phyloP scores from a whole-genome alignment of 495 filamentous ascomycete species.

The Tuber melanosporum region DNA sequence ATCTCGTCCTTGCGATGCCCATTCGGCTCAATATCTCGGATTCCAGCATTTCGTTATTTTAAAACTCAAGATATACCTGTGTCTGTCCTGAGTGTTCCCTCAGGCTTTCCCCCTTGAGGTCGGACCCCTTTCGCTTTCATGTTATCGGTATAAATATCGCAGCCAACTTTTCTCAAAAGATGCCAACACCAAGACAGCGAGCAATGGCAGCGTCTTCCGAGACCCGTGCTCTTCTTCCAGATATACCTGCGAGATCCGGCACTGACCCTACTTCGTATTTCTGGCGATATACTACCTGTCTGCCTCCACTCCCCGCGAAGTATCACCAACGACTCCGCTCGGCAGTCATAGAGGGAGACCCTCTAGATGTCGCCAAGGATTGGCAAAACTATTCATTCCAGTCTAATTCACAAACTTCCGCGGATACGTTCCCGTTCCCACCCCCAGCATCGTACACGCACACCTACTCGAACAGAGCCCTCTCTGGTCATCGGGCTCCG shows the following conservation, averaged over 20 bases:
- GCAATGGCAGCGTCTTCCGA: conserved; percentile 24
- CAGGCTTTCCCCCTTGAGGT: not conserved
- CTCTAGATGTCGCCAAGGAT: conserved; percentile 60
- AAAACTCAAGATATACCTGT: not conserved
- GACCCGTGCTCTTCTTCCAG: conserved; percentile 16
- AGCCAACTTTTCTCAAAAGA: conserved; percentile 8
- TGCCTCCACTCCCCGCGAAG: conserved; percentile 28
- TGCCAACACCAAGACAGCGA: conserved; percentile 32
- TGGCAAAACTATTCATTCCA: conserved; percentile 47
- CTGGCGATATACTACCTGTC: conserved; percentile 42
- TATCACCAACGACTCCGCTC: conserved; percentile 40
- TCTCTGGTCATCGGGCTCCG: conserved; percentile 23
- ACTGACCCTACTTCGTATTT: conserved; percentile 45
- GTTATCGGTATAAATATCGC: not conserved
- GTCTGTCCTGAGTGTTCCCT: not conserved
- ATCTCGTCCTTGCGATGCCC: not conserved
- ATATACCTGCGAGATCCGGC: conserved; percentile 20
- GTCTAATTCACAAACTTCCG: not conserved
- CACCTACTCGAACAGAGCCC: not conserved
- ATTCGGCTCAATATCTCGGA: not conserved
- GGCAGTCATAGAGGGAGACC: conserved; percentile 58
- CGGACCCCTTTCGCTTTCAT: not conserved
- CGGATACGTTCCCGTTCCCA: conserved; percentile 13
- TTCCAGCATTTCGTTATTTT: not conserved
- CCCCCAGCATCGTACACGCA: not conserved